A percentile compares a stretch with the other conserved stretches of the same genome.
These are phyloP conservation scores for Penicillium flavigenum DNA, from an alignment of 495 filamentous ascomycete species.

Conservation along the genomic window DNA sequence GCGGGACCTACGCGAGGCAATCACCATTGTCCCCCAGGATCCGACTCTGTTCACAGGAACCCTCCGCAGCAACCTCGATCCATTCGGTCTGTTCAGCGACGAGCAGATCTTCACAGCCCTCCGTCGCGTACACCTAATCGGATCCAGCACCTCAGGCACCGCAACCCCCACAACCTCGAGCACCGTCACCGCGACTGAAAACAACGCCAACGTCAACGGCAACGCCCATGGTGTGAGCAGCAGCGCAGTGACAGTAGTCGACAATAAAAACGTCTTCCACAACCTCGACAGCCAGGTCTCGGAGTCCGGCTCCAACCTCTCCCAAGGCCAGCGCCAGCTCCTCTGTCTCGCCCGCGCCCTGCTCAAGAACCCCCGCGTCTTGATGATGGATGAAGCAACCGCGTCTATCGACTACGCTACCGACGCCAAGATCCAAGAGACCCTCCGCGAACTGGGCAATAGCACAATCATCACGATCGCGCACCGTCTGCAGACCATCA, in stretches of 20 bases:
- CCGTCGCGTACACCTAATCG: slow-evolving; percentile 87
- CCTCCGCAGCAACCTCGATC: slow-evolving; percentile 92
- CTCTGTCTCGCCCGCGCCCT: slow-evolving; percentile 93
- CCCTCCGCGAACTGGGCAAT: slow-evolving; percentile 78
- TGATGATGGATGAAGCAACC: slow-evolving; percentile 99
- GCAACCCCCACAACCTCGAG: slow-evolving; percentile 44
- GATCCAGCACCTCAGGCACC: slow-evolving; percentile 51
- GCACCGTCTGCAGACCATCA: slow-evolving; percentile 94
- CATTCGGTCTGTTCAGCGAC: slow-evolving; percentile 87
- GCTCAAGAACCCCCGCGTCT: slow-evolving; percentile 84
- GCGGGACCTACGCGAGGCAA: slow-evolving; percentile 84
- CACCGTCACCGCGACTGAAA: slow-evolving; percentile 30
- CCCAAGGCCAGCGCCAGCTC: slow-evolving; percentile 94
- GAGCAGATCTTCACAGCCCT: slow-evolving; percentile 87
- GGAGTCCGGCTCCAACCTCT: slow-evolving; percentile 93
- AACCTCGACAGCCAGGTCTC: slow-evolving; percentile 81
- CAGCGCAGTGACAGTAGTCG: slow-evolving; percentile 34
- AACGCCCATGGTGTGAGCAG: slow-evolving; percentile 43
- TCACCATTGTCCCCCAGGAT: slow-evolving; percentile 98
- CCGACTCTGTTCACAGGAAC: slow-evolving; percentile 97
- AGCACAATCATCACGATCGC: slow-evolving; percentile 97
- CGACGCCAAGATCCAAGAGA: slow-evolving; percentile 93
- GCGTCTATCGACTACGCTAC: slow-evolving; percentile 97
- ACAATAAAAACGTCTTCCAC: slow-evolving; percentile 94
- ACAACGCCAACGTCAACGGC: neutral